Base-by-base conservation (phyloP, 1,139 yeast species). In the Lodderomyces orthopsilosis region DNA sequence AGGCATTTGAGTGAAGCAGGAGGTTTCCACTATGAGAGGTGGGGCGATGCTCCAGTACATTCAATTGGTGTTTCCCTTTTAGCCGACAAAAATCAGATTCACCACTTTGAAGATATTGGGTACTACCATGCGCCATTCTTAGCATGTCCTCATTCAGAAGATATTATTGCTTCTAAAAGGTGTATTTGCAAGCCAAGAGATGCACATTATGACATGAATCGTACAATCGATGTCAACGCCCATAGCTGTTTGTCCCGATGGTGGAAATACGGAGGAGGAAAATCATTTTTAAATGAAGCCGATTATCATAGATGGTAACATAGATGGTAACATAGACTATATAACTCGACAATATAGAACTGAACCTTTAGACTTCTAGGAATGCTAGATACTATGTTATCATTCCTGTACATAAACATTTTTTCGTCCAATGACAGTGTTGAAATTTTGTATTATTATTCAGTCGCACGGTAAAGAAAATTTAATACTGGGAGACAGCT, bases 21-120 rank as follows among this genome's bases (percentile, higher is more conserved):
- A 1, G 97, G 96, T 0, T 90, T 91, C 56, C 86, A 86, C 61
- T 89, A 89, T 58, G 94, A 85, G 62, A 70, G 98, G 51, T 93
- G 98, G 98, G 98, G 98, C 3, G 98, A 93, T 66, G 98, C 98
- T 0, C 98, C 98, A 0, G 95, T 93, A 5, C 98, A 93, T 62
- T 75, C 96, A 0, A 76, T 91, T 27, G 98, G 82, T 0, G 78
- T 83, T 4, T 65, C 83, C 1, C 61, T 91, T 28, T 65, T 93
- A 41, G 69, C 89, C 44, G 88, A 86, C 56, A 79, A 73, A 48
- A 62, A 78, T 37, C 81, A 84, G 54, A 76, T 93, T 41, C 91
- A 87, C 56, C 95, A 90, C 62, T 91, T 93, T 61, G 95, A 90
- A 51, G 96, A 90, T 56, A 75, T 93, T 23, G 98, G 97, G 0